Conservation (phyloP, 345 rosid species). For the Citrus trifoliata region DNA sequence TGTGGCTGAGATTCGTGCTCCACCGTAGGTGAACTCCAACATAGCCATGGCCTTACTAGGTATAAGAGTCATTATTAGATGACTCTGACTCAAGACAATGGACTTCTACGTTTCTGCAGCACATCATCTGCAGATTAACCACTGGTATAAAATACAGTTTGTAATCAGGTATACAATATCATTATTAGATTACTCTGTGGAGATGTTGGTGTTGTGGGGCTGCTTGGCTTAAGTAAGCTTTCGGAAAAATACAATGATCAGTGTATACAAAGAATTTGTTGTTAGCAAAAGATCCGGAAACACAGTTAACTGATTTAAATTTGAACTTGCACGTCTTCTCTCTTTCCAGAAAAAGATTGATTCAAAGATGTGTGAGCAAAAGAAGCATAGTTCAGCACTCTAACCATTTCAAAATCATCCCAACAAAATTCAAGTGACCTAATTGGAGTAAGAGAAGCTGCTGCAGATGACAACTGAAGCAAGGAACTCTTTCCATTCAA, state of each 20-base stretch:
- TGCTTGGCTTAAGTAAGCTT: neutral
- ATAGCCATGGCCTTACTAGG: neutral
- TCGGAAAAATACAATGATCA: neutral
- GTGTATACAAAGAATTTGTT: neutral
- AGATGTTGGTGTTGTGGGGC: too few species aligned
- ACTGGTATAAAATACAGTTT: neutral
- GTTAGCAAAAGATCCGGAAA: neutral
- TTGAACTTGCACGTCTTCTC: neutral
- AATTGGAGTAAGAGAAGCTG: constrained; percentile 26
- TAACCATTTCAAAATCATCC: constrained; percentile 45
- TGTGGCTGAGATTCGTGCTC: too few species aligned
- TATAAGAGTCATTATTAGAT: neutral
- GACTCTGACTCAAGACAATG: neutral
- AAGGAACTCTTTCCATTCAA: constrained; percentile 24
- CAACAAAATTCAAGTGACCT: constrained; percentile 29
- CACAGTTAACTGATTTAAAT: neutral
- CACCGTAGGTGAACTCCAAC: too few species aligned
- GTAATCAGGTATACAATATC: neutral
- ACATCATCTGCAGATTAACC: neutral
- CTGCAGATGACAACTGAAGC: constrained; percentile 26
- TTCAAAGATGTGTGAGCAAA: constrained; percentile 13
- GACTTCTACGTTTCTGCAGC: neutral
- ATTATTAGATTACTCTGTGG: too few species aligned
- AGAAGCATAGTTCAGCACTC: constrained; percentile 20
- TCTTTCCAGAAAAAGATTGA: neutral